Conservation (phyloP, 441 rosid genomes). For the Pelargonium fulgidum region DNA sequence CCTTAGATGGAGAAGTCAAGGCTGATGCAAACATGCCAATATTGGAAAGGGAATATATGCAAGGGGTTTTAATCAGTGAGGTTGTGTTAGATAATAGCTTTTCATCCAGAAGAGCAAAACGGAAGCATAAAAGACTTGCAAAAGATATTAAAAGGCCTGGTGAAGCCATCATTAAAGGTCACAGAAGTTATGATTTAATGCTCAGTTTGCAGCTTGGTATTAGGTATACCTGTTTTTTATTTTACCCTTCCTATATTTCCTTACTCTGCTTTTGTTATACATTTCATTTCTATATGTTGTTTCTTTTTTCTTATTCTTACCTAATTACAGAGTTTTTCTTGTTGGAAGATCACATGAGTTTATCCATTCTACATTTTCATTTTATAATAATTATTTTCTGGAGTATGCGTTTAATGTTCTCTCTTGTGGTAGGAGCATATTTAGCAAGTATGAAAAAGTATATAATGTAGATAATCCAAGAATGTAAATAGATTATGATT, state of each 20-base stretch:
- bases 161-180: slow-evolving; percentile 39
- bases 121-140: slow-evolving; percentile 54
- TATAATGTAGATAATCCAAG: not conserved
- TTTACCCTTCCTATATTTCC: slow-evolving; percentile 2
- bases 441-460: slow-evolving; percentile 1
- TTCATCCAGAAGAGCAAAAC: slow-evolving; percentile 60
- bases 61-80: slow-evolving; percentile 85
- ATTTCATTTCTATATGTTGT: not conserved
- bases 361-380: not conserved
- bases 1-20: slow-evolving; percentile 37
- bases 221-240: slow-evolving; percentile 53
- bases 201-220: slow-evolving; percentile 94
- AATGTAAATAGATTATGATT: not conserved
- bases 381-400: not conserved
- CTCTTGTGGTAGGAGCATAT: not conserved
- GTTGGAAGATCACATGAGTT: not conserved
- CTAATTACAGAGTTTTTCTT: not conserved
- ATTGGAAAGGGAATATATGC: slow-evolving; percentile 87
- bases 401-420: not conserved
- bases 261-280: slow-evolving; percentile 19
- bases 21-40: slow-evolving; percentile 42
- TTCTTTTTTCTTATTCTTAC: not conserved
- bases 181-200: slow-evolving; percentile 61
- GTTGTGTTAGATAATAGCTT: slow-evolving; percentile 63
- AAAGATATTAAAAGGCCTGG: slow-evolving; percentile 76